These are phyloP conservation scores for Dalbergia cochinchinensis DNA, from an alignment of 306 rosid genomes.

Conservation along the genomic window DNA sequence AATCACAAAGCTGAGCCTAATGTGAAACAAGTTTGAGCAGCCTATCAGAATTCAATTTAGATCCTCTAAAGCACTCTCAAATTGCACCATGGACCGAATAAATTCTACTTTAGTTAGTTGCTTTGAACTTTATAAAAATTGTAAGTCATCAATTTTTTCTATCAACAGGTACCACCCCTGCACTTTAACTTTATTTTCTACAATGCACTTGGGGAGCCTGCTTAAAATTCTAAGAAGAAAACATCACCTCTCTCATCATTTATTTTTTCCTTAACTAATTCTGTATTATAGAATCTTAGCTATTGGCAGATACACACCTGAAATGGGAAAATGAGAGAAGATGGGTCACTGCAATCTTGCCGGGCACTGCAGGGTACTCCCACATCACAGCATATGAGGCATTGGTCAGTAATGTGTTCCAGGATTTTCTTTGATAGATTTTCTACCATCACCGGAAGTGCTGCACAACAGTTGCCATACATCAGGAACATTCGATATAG, in stretches of 20 bases:
- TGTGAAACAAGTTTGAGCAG: not conserved
- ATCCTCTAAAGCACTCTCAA: conserved; percentile 3
- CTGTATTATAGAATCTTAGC: conserved; percentile 2
- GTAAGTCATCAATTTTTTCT: conserved; percentile 2
- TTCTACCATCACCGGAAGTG: conserved; percentile 90
- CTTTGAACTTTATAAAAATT: conserved; percentile 6
- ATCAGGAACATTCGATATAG: conserved; percentile 38
- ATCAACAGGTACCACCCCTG: not conserved
- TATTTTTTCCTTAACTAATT: conserved; percentile 20
- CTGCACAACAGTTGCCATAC: conserved; percentile 59
- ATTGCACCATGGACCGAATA: not conserved
- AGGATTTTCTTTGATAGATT: conserved; percentile 75
- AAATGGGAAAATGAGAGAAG: conserved; percentile 95
- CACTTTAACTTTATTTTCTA: conserved; percentile 34
- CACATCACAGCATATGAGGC: conserved; percentile 96
- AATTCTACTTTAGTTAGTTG: not conserved
- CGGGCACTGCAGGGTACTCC: conserved; percentile 94
- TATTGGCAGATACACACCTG: conserved; percentile 67
- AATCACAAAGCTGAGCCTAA: no score
- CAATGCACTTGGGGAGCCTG: not conserved
- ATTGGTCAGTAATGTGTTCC: conserved; percentile 91
- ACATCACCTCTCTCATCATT: not conserved
- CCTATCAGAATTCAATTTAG: not conserved
- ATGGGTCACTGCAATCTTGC: conserved; percentile 88
- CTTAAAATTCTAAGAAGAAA: conserved; percentile 25